A percentile compares a stretch with the other conserved stretches of the same genome.
Conservation (phyloP, 2,329 filamentous ascomycete genomes). For the Chaetomiaceae sp. region DNA sequence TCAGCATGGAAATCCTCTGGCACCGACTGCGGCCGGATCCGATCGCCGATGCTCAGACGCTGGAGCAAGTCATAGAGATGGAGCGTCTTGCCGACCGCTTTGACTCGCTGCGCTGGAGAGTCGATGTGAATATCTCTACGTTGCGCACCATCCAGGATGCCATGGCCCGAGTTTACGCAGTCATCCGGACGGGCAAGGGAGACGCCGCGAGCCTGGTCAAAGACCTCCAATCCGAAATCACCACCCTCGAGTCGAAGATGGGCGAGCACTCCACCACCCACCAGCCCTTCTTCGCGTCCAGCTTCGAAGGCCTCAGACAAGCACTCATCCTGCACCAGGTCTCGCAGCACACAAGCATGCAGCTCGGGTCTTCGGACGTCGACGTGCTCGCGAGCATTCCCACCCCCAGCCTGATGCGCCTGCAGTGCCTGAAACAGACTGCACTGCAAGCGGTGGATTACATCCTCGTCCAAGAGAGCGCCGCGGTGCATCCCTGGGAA, state of each 20-base stretch:
- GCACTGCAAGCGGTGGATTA: constrained; percentile 46
- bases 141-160: constrained; percentile 50
- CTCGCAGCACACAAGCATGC: constrained; percentile 24
- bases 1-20: constrained; percentile 80
- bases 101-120: constrained; percentile 57
- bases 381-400: constrained; percentile 46
- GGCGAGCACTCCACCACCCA: constrained; percentile 38
- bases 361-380: constrained; percentile 34
- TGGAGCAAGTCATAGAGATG: constrained; percentile 47
- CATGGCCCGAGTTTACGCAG: constrained; percentile 50
- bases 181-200: constrained; percentile 44
- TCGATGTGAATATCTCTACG: constrained; percentile 46
- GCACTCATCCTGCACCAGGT: constrained; percentile 39
- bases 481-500: constrained; percentile 40
- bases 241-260: constrained; percentile 44
- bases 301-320: constrained; percentile 56
- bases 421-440: constrained; percentile 37
- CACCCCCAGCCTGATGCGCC: constrained; percentile 40
- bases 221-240: constrained; percentile 47
- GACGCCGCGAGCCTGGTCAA: constrained; percentile 45
- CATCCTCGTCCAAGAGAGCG: constrained; percentile 32
- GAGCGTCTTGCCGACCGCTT: constrained; percentile 55
- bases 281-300: constrained; percentile 46
- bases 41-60: constrained; percentile 41
- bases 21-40: constrained; percentile 61